These are phyloP conservation scores for Monosporascus sp. DNA, from an alignment of 2,329 filamentous ascomycete species.

Conservation along the genomic window DNA sequence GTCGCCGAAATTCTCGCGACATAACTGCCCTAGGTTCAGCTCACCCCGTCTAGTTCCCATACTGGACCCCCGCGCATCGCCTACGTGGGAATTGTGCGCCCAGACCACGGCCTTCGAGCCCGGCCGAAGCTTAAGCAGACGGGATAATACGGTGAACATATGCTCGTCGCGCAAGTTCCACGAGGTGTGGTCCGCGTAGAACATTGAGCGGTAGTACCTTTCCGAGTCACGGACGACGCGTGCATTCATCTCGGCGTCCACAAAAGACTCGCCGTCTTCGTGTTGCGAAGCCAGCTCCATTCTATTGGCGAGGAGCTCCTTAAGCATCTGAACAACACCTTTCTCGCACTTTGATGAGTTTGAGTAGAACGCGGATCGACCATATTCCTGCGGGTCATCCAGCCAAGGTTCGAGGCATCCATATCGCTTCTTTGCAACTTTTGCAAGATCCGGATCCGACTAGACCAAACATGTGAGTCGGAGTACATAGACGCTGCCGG, in stretches of 20 bases:
- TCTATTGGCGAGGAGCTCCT: slow-evolving; percentile 35
- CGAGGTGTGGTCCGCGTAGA: slow-evolving; percentile 39
- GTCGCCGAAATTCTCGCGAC: slow-evolving; percentile 17
- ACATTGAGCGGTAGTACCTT: slow-evolving; percentile 47
- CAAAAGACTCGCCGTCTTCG: slow-evolving; percentile 39
- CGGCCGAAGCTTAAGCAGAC: slow-evolving; percentile 34
- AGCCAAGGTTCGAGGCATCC: slow-evolving; percentile 41
- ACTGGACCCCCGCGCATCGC: slow-evolving; percentile 46
- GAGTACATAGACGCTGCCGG: background rate
- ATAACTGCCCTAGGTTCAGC: slow-evolving; percentile 49
- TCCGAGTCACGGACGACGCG: slow-evolving; percentile 42
- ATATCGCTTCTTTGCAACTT: slow-evolving; percentile 38
- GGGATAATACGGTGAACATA: slow-evolving; percentile 43
- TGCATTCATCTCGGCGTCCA: slow-evolving; percentile 45
- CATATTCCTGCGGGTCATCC: slow-evolving; percentile 43
- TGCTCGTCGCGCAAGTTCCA: slow-evolving; percentile 48
- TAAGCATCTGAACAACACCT: slow-evolving; percentile 38
- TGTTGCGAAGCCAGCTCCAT: slow-evolving; percentile 31
- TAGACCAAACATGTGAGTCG: background rate
- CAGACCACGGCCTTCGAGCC: slow-evolving; percentile 43
- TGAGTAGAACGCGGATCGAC: slow-evolving; percentile 30
- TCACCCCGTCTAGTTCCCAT: slow-evolving; percentile 39
- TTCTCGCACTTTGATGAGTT: slow-evolving; percentile 40
- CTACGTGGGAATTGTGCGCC: slow-evolving; percentile 48
- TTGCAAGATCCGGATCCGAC: slow-evolving; percentile 36